These are phyloP conservation scores for Trametes polyzona DNA, from an alignment of 1,284 basidiomycete genomes.

Conservation along the genomic window DNA sequence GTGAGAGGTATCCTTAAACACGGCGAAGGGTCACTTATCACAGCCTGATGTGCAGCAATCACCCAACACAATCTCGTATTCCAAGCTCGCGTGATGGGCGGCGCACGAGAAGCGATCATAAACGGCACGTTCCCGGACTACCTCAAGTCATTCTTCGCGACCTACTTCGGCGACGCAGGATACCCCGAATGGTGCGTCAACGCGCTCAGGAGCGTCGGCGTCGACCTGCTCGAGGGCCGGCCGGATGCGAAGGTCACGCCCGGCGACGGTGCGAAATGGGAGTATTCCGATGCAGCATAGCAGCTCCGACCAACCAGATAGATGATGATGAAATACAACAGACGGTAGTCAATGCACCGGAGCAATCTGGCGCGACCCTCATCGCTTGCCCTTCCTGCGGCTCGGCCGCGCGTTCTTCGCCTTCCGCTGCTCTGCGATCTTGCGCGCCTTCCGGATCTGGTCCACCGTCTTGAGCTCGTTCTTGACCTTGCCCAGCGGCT, in stretches of 20 bases:
- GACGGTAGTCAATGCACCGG: not conserved
- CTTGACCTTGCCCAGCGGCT: conserved; percentile 64
- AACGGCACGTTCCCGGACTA: conserved; percentile 77
- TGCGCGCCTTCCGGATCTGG: conserved; percentile 81
- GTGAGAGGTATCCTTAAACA: conserved; percentile 35
- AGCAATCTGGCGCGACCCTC: conserved; percentile 23
- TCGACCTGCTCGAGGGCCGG: conserved; percentile 67
- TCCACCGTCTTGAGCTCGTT: conserved; percentile 83
- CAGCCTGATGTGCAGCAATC: conserved; percentile 50
- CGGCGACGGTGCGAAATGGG: conserved; percentile 77
- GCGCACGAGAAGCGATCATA: conserved; percentile 77
- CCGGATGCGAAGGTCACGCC: conserved; percentile 49
- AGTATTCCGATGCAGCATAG: conserved; percentile 39
- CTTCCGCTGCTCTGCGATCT: conserved; percentile 60
- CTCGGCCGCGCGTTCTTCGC: conserved; percentile 73
- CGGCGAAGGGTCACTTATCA: conserved; percentile 5
- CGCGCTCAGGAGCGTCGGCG: conserved; percentile 74
- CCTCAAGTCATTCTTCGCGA: conserved; percentile 70
- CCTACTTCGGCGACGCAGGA: conserved; percentile 68
- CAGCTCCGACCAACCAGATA: not conserved
- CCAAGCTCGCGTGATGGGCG: conserved; percentile 82
- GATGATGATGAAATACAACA: not conserved
- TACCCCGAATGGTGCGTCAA: conserved; percentile 87
- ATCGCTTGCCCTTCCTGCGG: conserved; percentile 53
- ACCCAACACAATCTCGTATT: conserved; percentile 83